Conservation (phyloP, 2,329 filamentous ascomycete genomes). For the Pseudogymnoascus sp. region DNA sequence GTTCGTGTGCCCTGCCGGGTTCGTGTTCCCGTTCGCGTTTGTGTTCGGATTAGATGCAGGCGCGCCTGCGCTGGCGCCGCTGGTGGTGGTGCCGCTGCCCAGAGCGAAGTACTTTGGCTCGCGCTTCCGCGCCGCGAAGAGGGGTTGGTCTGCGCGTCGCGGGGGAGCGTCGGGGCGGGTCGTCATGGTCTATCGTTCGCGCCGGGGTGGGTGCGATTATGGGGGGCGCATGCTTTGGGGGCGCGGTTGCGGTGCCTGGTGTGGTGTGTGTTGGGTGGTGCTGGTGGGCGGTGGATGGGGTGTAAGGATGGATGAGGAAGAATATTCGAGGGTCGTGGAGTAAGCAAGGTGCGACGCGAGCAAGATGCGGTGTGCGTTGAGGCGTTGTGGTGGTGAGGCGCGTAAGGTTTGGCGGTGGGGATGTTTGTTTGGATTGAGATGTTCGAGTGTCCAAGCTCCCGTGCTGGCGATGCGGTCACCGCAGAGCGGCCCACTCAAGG, state of each 20-base stretch:
- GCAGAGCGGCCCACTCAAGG: neutral
- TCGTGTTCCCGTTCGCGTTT: neutral
- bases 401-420: neutral
- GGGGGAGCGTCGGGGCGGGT: neutral
- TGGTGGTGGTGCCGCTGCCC: neutral
- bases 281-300: neutral
- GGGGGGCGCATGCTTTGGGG: neutral
- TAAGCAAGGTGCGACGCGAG: neutral
- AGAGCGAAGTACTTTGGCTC: neutral
- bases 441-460: neutral
- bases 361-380: neutral
- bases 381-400: neutral
- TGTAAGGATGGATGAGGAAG: neutral
- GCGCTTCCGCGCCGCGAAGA: neutral
- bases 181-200: neutral
- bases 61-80: neutral
- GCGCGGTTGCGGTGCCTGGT: neutral
- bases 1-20: neutral
- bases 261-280: neutral
- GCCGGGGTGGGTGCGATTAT: neutral
- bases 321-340: neutral
- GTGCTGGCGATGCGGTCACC: neutral
- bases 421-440: conserved; percentile 1
- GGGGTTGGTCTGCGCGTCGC: neutral
- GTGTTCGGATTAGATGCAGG: neutral